A percentile compares a stretch with the other conserved stretches of the same genome.
Conservation (phyloP, 148 eudicot species). For the Rhododendron williamsianum region DNA sequence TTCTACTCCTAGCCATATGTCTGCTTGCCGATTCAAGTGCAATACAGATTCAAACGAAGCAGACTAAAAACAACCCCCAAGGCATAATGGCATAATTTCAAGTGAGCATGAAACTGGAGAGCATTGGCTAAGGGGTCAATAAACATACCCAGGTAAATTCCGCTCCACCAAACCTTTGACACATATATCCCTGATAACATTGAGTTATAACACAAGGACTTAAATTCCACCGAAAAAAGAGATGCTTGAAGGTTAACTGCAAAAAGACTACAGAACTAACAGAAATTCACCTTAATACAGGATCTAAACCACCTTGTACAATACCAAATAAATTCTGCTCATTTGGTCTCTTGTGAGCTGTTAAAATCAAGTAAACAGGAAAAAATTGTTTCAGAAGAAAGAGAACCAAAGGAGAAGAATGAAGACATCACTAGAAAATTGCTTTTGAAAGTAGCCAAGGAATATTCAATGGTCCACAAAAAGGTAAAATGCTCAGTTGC, state of each 20-base stretch:
- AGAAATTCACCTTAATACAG: constrained; percentile 52
- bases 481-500: background rate
- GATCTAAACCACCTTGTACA: constrained; percentile 92
- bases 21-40: background rate
- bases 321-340: constrained; percentile 91
- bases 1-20: background rate
- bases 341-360: constrained; percentile 81
- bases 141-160: constrained; percentile 79
- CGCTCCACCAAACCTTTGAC: constrained; percentile 79
- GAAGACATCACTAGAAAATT: background rate
- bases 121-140: background rate
- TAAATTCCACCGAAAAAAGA: background rate
- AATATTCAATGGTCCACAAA: background rate
- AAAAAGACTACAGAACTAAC: background rate
- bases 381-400: constrained; percentile 3
- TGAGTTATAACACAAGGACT: background rate
- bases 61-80: background rate
- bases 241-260: background rate
- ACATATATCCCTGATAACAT: constrained; percentile 70
- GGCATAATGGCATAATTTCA: background rate
- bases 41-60: background rate
- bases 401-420: background rate
- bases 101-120: background rate
- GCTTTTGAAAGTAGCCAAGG: background rate
- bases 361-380: constrained; percentile 9